phyloP scores from a whole-genome alignment of 805 yeast species.

The Wickerhamiella siamensis region DNA sequence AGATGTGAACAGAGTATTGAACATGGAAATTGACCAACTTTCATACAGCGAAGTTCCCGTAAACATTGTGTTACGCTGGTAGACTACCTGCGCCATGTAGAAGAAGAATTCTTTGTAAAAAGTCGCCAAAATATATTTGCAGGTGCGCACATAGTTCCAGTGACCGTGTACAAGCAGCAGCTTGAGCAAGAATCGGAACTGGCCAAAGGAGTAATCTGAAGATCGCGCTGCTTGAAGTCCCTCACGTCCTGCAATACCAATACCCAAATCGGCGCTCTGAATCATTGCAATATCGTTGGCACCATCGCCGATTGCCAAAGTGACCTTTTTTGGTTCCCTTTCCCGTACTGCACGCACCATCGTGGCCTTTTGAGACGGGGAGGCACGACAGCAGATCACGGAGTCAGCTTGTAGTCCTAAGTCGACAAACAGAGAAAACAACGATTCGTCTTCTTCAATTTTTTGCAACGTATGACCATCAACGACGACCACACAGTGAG shows the following conservation, averaged over 20 bases:
- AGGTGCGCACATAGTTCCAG: constrained; percentile 83
- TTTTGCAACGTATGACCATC: constrained; percentile 79
- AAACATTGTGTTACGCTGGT: constrained; percentile 72
- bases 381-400: constrained; percentile 88
- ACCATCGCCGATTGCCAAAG: constrained; percentile 96
- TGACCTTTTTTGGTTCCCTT: constrained; percentile 54
- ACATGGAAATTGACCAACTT: constrained; percentile 94
- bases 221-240: constrained; percentile 95
- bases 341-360: constrained; percentile 73
- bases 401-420: constrained; percentile 79
- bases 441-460: constrained; percentile 58
- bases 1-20: constrained; percentile 88
- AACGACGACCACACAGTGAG: constrained; percentile 87
- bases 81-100: constrained; percentile 75
- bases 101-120: constrained; percentile 88
- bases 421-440: constrained; percentile 66
- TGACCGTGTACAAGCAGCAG: constrained; percentile 86
- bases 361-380: constrained; percentile 89
- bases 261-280: constrained; percentile 94
- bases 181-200: constrained; percentile 72
- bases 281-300: constrained; percentile 99
- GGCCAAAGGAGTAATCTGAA: constrained; percentile 90
- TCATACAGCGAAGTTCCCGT: constrained; percentile 91
- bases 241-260: constrained; percentile 94
- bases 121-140: constrained; percentile 83